Conservation (phyloP, 73 alveolate genomes). For the Breviolum minutum region DNA sequence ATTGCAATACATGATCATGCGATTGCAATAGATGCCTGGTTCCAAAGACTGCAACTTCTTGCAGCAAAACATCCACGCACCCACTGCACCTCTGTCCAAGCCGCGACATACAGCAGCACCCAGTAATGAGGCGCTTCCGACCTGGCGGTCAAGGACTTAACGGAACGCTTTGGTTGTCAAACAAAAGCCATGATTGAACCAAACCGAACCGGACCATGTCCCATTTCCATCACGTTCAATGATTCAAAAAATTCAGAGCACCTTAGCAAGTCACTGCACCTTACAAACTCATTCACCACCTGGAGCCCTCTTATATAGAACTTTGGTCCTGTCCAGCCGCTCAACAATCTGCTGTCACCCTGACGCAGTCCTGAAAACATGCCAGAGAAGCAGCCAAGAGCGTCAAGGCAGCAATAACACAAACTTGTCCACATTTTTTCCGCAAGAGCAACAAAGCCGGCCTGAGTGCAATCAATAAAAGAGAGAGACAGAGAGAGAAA, state of each 20-base stretch:
- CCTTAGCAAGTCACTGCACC: too few relatives aligned
- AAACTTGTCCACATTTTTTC: neutral
- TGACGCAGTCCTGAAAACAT: neutral
- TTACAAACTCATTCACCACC: neutral
- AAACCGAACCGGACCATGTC: neutral
- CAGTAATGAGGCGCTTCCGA: conserved; percentile 48
- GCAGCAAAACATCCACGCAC: neutral
- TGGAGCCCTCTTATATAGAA: neutral
- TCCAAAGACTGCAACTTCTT: neutral
- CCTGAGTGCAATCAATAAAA: neutral
- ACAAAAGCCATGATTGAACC: neutral
- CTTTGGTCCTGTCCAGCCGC: neutral
- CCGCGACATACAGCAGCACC: conserved; percentile 68
- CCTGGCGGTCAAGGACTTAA: neutral
- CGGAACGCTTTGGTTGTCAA: neutral
- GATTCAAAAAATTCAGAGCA: neutral
- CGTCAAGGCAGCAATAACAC: neutral
- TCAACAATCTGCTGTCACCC: neutral
- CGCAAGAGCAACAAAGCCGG: conserved; percentile 9
- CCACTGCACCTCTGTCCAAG: conserved; percentile 55
- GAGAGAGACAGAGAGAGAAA: neutral
- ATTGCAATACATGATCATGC: neutral
- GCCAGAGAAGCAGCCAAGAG: conserved; percentile 6
- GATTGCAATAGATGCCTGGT: neutral
- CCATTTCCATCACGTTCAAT: neutral